Base-by-base conservation (phyloP, 768 basidiomycete genomes). In the Lactifluus piperatus region DNA sequence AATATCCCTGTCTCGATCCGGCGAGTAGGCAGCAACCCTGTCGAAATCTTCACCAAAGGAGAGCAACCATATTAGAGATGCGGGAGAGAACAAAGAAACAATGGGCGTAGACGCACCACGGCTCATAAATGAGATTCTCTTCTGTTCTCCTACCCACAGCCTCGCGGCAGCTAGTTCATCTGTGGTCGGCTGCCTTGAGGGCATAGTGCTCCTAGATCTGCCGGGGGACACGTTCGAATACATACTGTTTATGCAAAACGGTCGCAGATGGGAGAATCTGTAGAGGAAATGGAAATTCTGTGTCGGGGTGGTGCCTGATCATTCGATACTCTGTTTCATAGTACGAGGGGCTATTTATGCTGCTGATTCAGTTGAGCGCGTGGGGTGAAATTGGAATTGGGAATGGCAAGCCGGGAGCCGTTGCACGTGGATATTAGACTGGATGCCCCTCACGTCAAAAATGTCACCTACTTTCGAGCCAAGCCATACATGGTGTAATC, bases 141-240 rank as follows among this genome's bases (percentile, higher is more conserved):
- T 61, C 49, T 39, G 49, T 14, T 51, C 59, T 1, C 51, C 49
- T 7, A 51, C 13, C 49, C 49, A 60, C 34, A 34, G 48, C 44
- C 41, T 51, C 5, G 49, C 49, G 30, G 11, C 16, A 7, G 13
- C 11, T 1, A 44, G 0, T 22, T 56, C 58, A 9, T 60, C 47
- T 9, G 16, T 8, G 3, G 48, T 54, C 24, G 30, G 58, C 8
- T 18, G 36, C 18, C 45, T 45, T 5, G 36, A 44, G 18, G 32
- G 39, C n/a, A 34, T 8, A 27, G 22, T 4, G 30, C 56, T 24
- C 14, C 43, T 43, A n/a, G 39, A 27, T 11, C 24, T 39, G 22
- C 39, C 18, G n/a, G 34, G 30, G 10, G 22, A 7, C 10, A 29
- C 3, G n/a, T 27, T 36, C 22, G 43, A 8, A 5, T 4, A 10